Evolutionary conservation across 2,329 filamentous ascomycete genomes (phyloP).

Genomic region (Juglanconis oblonga): DNA sequence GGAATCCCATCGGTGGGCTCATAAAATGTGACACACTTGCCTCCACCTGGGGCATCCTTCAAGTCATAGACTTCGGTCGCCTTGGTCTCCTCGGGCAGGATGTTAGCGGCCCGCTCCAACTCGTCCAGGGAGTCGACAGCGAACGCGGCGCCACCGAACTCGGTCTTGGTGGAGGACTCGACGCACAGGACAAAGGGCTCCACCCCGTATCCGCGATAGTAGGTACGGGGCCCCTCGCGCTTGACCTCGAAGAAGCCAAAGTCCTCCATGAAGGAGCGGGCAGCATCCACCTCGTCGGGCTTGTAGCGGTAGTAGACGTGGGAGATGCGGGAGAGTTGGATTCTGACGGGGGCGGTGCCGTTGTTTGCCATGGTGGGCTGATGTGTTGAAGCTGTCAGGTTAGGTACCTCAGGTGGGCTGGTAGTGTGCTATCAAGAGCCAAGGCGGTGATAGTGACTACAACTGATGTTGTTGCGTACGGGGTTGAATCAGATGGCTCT

Average conservation of each 20-base stretch:
- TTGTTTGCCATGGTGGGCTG: conserved; percentile 21
- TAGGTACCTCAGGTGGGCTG: not conserved
- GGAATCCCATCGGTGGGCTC: conserved; percentile 55
- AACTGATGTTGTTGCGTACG: not conserved
- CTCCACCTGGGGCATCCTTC: conserved; percentile 50
- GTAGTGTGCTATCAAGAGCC: no score
- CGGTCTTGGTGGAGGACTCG: conserved; percentile 41
- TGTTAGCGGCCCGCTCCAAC: conserved; percentile 45
- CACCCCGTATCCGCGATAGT: conserved; percentile 59
- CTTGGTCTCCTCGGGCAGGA: conserved; percentile 44
- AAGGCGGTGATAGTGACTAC: not conserved
- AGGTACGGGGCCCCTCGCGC: conserved; percentile 43
- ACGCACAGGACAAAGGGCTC: conserved; percentile 60
- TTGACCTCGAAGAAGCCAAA: conserved; percentile 44
- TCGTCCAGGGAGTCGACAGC: conserved; percentile 55
- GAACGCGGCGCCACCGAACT: conserved; percentile 57
- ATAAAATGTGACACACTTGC: conserved; percentile 47
- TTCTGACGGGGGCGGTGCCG: conserved; percentile 26
- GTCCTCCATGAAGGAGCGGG: conserved; percentile 42
- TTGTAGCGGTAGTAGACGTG: conserved; percentile 51
- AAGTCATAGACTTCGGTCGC: conserved; percentile 48
- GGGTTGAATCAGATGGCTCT: not conserved
- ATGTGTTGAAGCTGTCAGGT: not conserved
- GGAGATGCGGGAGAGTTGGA: conserved; percentile 36
- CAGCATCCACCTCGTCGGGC: conserved; percentile 40